Conservation (phyloP, 495 filamentous ascomycete genomes). For the Bacidia rubella region DNA sequence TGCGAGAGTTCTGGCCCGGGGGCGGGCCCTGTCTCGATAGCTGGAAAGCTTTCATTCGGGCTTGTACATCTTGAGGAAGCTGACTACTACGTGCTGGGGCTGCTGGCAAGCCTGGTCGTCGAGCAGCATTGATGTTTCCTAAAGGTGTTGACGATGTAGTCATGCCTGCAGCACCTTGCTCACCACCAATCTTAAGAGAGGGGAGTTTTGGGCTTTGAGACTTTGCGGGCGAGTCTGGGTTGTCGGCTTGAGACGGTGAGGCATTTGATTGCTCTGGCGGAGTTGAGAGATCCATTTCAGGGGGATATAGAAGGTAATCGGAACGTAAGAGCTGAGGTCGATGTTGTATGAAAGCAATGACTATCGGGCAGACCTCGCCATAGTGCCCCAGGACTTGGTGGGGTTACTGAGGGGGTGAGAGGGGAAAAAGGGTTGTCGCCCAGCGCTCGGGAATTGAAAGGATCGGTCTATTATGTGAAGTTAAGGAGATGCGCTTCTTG, state of each 20-base stretch:
- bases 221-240: neutral
- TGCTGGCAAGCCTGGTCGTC: conserved; percentile 44
- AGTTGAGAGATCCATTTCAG: neutral
- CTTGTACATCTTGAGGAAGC: conserved; percentile 67
- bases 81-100: conserved; percentile 40
- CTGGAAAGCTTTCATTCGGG: conserved; percentile 67
- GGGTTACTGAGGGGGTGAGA: too few species aligned
- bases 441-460: too few species aligned
- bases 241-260: neutral
- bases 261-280: neutral
- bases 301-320: neutral
- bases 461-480: too few species aligned
- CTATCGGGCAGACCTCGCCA: too few species aligned
- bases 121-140: conserved; percentile 68
- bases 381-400: too few species aligned
- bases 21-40: conserved; percentile 47
- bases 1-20: conserved; percentile 21
- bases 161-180: conserved; percentile 41
- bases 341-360: too few species aligned
- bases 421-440: too few species aligned
- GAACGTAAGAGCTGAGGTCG: too few species aligned
- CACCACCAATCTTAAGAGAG: conserved; percentile 23
- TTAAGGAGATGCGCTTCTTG: too few species aligned
- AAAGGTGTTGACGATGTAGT: conserved; percentile 65
- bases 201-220: conserved; percentile 10